Conservation (phyloP, 208 protist species). For the Naegleria lovaniensis region DNA sequence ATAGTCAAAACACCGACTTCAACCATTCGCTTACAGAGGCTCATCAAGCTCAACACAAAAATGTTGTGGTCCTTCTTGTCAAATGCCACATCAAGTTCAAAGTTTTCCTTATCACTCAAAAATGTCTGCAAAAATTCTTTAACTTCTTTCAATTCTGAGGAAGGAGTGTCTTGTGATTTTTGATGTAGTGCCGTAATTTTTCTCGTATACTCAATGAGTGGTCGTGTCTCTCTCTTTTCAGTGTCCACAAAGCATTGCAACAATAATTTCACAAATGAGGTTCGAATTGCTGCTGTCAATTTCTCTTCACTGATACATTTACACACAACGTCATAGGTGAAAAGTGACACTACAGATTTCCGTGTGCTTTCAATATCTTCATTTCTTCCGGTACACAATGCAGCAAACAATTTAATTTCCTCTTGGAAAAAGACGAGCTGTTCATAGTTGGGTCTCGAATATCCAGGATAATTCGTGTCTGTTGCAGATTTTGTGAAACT, state of each 20-base stretch:
- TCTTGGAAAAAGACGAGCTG: not conserved
- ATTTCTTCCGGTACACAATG: not conserved
- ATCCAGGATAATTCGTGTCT: not conserved
- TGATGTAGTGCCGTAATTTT: not conserved
- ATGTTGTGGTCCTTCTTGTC: not conserved
- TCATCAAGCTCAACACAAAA: not conserved
- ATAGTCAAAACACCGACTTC: conserved; percentile 4
- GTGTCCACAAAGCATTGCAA: not conserved
- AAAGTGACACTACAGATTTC: not conserved
- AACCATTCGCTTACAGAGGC: not conserved
- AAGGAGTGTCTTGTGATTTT: not conserved
- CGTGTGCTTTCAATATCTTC: not conserved
- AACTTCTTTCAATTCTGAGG: not conserved
- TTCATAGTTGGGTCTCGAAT: conserved; percentile 1
- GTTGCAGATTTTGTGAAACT: not conserved
- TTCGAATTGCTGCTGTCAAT: not conserved
- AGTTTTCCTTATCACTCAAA: not conserved
- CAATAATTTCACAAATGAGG: not conserved
- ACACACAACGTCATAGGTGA: not conserved
- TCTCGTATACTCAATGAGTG: not conserved
- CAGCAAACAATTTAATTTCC: not conserved
- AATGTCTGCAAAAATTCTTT: not conserved
- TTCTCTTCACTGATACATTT: not conserved
- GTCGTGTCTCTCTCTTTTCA: not conserved
- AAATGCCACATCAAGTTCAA: not conserved